Evolutionary conservation across 2,329 filamentous ascomycete genomes (phyloP), one percentile per base, ranked within the genome.

Genomic region (Akanthomyces lecanii): DNA sequence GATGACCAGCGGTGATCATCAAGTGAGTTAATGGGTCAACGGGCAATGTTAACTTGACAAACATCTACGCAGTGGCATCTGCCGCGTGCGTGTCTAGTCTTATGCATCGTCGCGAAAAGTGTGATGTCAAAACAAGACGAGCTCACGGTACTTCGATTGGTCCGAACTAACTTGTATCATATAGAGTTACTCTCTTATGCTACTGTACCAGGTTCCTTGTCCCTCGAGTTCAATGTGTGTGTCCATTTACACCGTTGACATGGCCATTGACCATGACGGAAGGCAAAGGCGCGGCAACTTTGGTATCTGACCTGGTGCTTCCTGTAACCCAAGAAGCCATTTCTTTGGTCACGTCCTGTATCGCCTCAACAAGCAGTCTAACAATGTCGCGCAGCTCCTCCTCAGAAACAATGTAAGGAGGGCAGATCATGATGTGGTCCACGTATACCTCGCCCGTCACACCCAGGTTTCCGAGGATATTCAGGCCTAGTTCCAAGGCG

Each of bases 381-480:
- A 28, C 65, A 62, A 62, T 69, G 57, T 28, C 21, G 5, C 36
- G 38, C 1, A 64, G 2, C 42, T 64, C 56, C 7, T 36, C 33
- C 18, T 56, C 25, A 36, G 50, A 61, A n/a, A 61, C 62, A 40
- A 64, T 48, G 38, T 64, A 64, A 8, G 62, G 62, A 11, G 62
- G 62, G 23, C 40, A 64, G 25, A 64, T 51, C 16, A 64, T 64
- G 28, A 64, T 40, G 47, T 61, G 62, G 33, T 64, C 56, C 40
- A 61, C 62, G 12, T 64, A 53, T 8, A 61, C 45, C n/a, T 42
- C 30, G 7, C 58, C 58, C n/a, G 62, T 55, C 16, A 45, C 33
- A 18, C 63, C 63, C 21, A 64, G 36, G 36, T 64, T 64, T 8
- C 63, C 63, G 16, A 64, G 48, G 38, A 64, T 25, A 38, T 64